phyloP scores from a whole-genome alignment of 495 filamentous ascomycete genomes.

The Annulohypoxylon bovei region DNA sequence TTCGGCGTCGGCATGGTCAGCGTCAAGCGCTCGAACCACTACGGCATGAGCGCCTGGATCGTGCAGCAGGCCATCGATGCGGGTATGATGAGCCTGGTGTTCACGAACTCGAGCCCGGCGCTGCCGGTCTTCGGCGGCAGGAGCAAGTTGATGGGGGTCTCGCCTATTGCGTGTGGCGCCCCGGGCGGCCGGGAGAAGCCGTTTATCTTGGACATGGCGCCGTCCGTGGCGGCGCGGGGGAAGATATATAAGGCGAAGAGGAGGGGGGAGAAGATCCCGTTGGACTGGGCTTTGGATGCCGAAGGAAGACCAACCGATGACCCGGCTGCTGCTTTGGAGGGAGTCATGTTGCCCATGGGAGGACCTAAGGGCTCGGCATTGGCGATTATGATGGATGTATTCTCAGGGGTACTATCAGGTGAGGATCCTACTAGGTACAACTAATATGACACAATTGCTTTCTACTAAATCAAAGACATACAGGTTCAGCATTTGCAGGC shows the following conservation, averaged over 20 bases:
- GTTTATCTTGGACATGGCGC: constrained; percentile 85
- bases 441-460: background rate
- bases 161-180: constrained; percentile 80
- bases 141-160: constrained; percentile 75
- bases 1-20: constrained; percentile 78
- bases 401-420: constrained; percentile 78
- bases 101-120: constrained; percentile 81
- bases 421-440: constrained; percentile 15
- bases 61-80: constrained; percentile 77
- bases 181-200: constrained; percentile 64
- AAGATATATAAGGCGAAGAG: constrained; percentile 80
- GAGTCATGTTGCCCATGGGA: constrained; percentile 83
- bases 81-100: constrained; percentile 78
- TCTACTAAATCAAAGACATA: background rate
- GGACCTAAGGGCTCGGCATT: constrained; percentile 79
- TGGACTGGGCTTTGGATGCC: constrained; percentile 76
- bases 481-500: constrained; percentile 72
- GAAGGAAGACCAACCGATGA: constrained; percentile 76
- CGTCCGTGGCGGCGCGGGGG: constrained; percentile 74
- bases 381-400: constrained; percentile 86
- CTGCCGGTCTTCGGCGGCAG: constrained; percentile 77
- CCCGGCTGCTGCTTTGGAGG: constrained; percentile 70
- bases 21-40: constrained; percentile 81
- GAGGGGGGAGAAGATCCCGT: constrained; percentile 76
- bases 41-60: constrained; percentile 82